phyloP scores from a whole-genome alignment of 768 basidiomycete species.

The Lactifluus subvellereus region DNA sequence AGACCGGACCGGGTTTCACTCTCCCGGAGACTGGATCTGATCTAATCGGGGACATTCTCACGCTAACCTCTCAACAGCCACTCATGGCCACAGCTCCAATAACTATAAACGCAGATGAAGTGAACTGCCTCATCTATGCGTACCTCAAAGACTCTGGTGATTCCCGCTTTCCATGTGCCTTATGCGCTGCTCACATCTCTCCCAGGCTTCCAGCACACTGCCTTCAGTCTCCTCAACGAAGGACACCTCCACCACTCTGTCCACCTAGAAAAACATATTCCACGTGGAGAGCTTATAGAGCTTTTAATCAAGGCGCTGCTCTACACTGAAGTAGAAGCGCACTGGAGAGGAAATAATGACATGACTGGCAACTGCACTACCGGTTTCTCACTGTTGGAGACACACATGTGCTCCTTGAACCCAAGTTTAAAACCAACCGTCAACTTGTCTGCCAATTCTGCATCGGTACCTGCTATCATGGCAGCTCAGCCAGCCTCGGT shows the following conservation, averaged over 20 bases:
- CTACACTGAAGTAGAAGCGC: constrained; percentile 77
- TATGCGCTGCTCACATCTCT: constrained; percentile 15
- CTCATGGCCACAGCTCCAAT: constrained; percentile 38
- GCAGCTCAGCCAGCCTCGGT: not conserved
- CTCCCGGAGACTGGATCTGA: not conserved
- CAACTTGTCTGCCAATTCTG: constrained; percentile 13
- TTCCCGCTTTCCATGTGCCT: constrained; percentile 8
- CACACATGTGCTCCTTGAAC: constrained; percentile 62
- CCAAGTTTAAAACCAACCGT: constrained; percentile 30
- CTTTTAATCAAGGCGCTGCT: constrained; percentile 75
- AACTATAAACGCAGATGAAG: constrained; percentile 70
- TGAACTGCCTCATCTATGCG: constrained; percentile 80
- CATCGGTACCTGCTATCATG: not conserved
- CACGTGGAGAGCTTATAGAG: constrained; percentile 75
- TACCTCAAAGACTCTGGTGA: constrained; percentile 80
- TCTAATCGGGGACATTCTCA: constrained; percentile 11
- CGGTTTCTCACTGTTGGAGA: constrained; percentile 68
- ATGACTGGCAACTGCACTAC: constrained; percentile 61
- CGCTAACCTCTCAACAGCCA: constrained; percentile 5
- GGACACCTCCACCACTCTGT: constrained; percentile 64
- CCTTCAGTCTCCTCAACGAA: constrained; percentile 75
- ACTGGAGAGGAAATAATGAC: constrained; percentile 58
- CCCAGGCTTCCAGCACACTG: constrained; percentile 74
- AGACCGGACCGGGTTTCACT: not conserved
- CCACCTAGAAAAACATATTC: constrained; percentile 65